Percentiles rank a stretch among this genome's conserved stretches.
Conservation (phyloP, 1,139 yeast genomes). For the Taphrina flavorubra region DNA sequence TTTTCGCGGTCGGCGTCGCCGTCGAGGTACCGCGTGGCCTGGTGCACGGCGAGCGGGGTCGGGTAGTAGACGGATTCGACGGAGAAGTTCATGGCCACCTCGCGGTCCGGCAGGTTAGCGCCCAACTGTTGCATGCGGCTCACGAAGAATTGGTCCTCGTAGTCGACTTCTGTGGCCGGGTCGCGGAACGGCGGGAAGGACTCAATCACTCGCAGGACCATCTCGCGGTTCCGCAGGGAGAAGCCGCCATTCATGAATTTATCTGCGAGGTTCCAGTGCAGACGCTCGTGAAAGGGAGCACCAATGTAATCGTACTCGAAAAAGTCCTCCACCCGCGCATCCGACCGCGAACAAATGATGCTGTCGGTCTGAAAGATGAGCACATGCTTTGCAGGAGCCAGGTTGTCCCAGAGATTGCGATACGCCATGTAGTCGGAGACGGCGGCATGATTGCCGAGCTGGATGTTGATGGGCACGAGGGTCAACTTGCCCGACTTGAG, state of each 20-base stretch:
- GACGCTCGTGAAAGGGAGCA: conserved; percentile 25
- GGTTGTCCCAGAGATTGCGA: conserved; percentile 32
- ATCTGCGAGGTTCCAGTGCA: neutral
- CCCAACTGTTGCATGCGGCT: conserved; percentile 5
- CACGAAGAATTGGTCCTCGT: conserved; percentile 35
- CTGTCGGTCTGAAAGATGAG: conserved; percentile 31
- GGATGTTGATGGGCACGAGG: conserved; percentile 22
- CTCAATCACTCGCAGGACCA: conserved; percentile 23
- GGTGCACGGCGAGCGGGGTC: conserved; percentile 34
- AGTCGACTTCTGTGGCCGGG: neutral
- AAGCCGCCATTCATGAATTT: conserved; percentile 36
- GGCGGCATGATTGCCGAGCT: conserved; percentile 10
- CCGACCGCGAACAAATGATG: conserved; percentile 28
- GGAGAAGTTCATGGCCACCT: conserved; percentile 24
- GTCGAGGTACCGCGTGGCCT: conserved; percentile 13
- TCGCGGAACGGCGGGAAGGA: conserved; percentile 8
- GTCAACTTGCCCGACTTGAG: conserved; percentile 28
- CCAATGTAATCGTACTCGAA: conserved; percentile 34
- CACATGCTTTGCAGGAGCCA: conserved; percentile 36
- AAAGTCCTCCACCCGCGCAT: conserved; percentile 29
- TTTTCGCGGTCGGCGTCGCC: conserved; percentile 3
- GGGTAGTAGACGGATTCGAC: conserved; percentile 35
- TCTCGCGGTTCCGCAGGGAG: conserved; percentile 21
- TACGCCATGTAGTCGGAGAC: conserved; percentile 27
- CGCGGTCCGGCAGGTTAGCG: conserved; percentile 17